Evolutionary conservation across 2,329 filamentous ascomycete species (phyloP).

Genomic region (Diaporthe longicolla): DNA sequence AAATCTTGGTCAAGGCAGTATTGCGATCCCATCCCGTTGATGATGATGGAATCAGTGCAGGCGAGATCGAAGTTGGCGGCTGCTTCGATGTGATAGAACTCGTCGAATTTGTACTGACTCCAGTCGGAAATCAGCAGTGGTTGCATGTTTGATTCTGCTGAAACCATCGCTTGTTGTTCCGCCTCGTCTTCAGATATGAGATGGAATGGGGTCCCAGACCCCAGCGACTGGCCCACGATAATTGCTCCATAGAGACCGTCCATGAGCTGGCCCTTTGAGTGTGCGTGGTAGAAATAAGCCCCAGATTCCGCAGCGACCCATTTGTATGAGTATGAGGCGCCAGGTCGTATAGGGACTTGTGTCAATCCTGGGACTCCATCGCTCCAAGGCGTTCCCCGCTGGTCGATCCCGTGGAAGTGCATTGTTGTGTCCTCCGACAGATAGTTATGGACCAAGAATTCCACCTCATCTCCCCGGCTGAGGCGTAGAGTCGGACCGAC

Average conservation of each 20-base stretch:
- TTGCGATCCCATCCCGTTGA: constrained; percentile 12
- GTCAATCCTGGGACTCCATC: constrained; percentile 7
- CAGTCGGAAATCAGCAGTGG: constrained; percentile 8
- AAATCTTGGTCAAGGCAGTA: too few species aligned
- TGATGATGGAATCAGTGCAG: constrained; percentile 17
- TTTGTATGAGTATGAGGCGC: constrained; percentile 13
- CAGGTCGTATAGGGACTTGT: not conserved
- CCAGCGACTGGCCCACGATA: not conserved
- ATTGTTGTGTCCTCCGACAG: not conserved
- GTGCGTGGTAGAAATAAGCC: constrained; percentile 14
- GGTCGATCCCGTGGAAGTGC: constrained; percentile 5
- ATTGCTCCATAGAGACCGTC: constrained; percentile 12
- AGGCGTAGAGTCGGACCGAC: constrained; percentile 8
- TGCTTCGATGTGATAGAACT: constrained; percentile 5
- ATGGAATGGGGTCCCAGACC: not conserved
- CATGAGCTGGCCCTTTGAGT: constrained; percentile 14
- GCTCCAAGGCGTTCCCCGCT: constrained; percentile 18
- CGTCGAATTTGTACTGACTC: constrained; percentile 12
- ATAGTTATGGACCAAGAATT: constrained; percentile 12
- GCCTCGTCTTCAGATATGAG: not conserved
- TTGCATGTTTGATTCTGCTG: constrained; percentile 13
- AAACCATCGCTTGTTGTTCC: not conserved
- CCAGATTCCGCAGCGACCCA: constrained; percentile 9
- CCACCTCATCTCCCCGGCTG: not conserved
- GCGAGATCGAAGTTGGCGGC: constrained; percentile 15